phyloP scores from a whole-genome alignment of 495 filamentous ascomycete species.

The Daldinia caldariorum region DNA sequence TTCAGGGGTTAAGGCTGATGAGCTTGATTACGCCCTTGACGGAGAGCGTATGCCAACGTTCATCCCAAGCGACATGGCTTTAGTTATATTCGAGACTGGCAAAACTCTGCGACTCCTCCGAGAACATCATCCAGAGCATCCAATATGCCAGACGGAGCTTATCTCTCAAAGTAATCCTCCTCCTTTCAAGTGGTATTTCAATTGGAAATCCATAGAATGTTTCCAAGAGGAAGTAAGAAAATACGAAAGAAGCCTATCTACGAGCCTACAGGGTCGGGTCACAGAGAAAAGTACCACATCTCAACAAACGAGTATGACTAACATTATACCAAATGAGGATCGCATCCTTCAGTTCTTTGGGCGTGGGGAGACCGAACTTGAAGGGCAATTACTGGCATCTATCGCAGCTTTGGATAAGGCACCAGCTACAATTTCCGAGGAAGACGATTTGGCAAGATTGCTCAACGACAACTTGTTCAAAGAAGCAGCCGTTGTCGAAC shows the following conservation, averaged over 20 bases:
- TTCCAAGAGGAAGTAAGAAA: conserved; percentile 68
- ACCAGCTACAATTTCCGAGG: conserved; percentile 26
- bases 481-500: background rate
- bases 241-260: conserved; percentile 67
- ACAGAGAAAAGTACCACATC: background rate
- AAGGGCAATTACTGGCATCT: conserved; percentile 60
- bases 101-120: conserved; percentile 78
- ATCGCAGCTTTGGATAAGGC: conserved; percentile 57
- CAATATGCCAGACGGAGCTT: conserved; percentile 65
- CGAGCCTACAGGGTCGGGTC: conserved; percentile 48
- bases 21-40: conserved; percentile 68
- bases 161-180: conserved; percentile 62
- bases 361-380: conserved; percentile 59
- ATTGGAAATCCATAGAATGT: conserved; percentile 76
- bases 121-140: conserved; percentile 78
- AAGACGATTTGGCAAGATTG: conserved; percentile 49
- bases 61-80: conserved; percentile 69
- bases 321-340: background rate
- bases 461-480: conserved; percentile 44
- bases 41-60: conserved; percentile 72
- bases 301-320: background rate
- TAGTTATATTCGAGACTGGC: conserved; percentile 78
- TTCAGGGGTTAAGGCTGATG: conserved; percentile 59
- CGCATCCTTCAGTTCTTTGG: conserved; percentile 59
- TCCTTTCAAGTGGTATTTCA: conserved; percentile 74